phyloP scores from a whole-genome alignment of 352 stramenopile genomes.

The Phytopythium ostracodes region DNA sequence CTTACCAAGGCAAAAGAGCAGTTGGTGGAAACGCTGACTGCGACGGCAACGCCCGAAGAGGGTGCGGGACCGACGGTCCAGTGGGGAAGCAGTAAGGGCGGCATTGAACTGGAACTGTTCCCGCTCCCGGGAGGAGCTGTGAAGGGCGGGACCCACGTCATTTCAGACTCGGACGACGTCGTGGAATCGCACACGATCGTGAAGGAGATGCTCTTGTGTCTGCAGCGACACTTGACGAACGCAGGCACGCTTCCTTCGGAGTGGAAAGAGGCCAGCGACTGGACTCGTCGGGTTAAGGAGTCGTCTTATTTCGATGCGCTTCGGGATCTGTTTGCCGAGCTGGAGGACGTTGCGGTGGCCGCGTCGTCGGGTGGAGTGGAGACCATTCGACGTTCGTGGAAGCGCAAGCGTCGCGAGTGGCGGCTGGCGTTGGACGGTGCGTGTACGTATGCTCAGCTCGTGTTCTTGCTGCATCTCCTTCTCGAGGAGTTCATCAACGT shows the following conservation, averaged over 20 bases:
- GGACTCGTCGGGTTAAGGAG: conserved; percentile 35
- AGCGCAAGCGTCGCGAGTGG: conserved; percentile 73
- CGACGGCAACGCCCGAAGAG: conserved; percentile 9
- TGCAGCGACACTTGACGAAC: conserved; percentile 50
- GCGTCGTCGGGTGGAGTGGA: conserved; percentile 37
- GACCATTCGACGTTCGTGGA: conserved; percentile 67
- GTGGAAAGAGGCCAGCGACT: conserved; percentile 42
- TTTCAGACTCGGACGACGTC: conserved; percentile 34
- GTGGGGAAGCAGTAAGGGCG: conserved; percentile 20
- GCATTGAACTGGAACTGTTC: conserved; percentile 60
- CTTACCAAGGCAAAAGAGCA: conserved; percentile 42
- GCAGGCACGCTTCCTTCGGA: conserved; percentile 45
- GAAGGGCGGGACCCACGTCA: conserved; percentile 40
- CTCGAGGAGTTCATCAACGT: conserved; percentile 77
- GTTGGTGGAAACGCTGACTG: conserved; percentile 21
- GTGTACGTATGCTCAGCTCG: conserved; percentile 66
- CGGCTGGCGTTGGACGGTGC: conserved; percentile 54
- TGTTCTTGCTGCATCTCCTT: conserved; percentile 68
- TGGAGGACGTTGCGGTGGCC: conserved; percentile 53
- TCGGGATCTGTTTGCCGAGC: conserved; percentile 42
- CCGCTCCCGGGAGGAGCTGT: conserved; percentile 51
- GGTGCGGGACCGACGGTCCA: conserved; percentile 16
- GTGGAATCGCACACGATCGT: conserved; percentile 43
- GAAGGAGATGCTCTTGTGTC: conserved; percentile 57
- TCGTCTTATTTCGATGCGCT: conserved; percentile 27